A percentile compares a stretch with the other conserved stretches of the same genome.
Conservation (phyloP, 768 basidiomycete species). For the Trametes gibbosa region DNA sequence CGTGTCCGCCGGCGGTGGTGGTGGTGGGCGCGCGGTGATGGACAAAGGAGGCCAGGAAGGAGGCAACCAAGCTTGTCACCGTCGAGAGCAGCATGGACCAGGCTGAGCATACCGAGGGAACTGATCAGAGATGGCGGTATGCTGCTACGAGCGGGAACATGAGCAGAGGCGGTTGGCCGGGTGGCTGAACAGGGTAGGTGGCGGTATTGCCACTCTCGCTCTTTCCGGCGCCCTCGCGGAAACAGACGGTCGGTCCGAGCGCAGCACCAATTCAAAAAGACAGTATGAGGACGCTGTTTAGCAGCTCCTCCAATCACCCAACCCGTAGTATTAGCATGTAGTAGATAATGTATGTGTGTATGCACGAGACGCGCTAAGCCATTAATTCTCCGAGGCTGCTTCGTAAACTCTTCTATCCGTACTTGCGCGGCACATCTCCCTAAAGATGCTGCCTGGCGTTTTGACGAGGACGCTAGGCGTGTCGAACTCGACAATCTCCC, state of each 20-base stretch:
- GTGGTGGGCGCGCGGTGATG: not conserved
- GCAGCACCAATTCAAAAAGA: not conserved
- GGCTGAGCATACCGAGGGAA: constrained; percentile 11
- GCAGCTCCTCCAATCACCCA: not conserved
- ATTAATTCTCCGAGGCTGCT: constrained; percentile 4
- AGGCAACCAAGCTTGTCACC: constrained; percentile 16
- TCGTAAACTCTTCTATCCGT: constrained; percentile 26
- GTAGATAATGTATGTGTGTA: not conserved
- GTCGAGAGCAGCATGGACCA: constrained; percentile 22
- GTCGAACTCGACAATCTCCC: constrained; percentile 75
- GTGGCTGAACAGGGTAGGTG: constrained; percentile 6
- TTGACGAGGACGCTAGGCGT: constrained; percentile 55
- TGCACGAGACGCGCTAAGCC: not conserved
- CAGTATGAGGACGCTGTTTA: too few species aligned
- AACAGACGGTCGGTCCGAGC: not conserved
- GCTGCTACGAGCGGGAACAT: not conserved
- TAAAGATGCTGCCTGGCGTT: constrained; percentile 56
- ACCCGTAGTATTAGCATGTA: not conserved
- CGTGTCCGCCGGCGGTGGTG: not conserved
- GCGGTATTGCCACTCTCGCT: not conserved
- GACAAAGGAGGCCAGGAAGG: constrained; percentile 5
- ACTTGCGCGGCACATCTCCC: constrained; percentile 65
- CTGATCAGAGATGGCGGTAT: not conserved
- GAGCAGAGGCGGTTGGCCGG: not conserved
- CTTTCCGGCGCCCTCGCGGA: not conserved